These are phyloP conservation scores for Schizochytrium sp. DNA, from an alignment of 108 stramenopile species.

Conservation along the genomic window DNA sequence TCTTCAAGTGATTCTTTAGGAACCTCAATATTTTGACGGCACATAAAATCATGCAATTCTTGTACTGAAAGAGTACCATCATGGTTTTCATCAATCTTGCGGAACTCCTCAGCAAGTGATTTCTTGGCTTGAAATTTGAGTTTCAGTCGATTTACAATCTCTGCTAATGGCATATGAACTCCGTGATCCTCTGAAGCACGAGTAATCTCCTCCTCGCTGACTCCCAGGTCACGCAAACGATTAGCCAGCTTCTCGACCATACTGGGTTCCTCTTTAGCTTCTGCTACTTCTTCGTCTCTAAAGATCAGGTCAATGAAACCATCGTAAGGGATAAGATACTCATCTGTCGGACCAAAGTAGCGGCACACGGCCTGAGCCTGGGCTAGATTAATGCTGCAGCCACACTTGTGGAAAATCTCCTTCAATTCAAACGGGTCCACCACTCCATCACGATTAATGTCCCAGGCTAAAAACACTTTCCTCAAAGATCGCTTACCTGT, in stretches of 20 bases:
- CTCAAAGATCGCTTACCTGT: slow-evolving; percentile 49
- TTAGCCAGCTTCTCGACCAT: slow-evolving; percentile 18
- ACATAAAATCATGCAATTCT: slow-evolving; percentile 47
- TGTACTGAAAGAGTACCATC: slow-evolving; percentile 15
- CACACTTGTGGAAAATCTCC: slow-evolving; percentile 22
- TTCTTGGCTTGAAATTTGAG: slow-evolving; percentile 46
- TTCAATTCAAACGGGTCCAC: slow-evolving; percentile 55
- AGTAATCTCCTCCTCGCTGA: slow-evolving; percentile 44
- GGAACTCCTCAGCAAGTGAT: slow-evolving; percentile 45
- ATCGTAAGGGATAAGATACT: slow-evolving; percentile 35
- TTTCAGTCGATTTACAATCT: slow-evolving; percentile 44
- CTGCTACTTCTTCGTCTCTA: background rate
- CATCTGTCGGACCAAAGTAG: slow-evolving; percentile 18
- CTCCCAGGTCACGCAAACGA: slow-evolving; percentile 51
- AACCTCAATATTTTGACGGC: background rate
- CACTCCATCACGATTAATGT: slow-evolving; percentile 41
- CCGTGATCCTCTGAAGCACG: background rate
- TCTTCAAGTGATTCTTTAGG: background rate
- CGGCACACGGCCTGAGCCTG: slow-evolving; percentile 33
- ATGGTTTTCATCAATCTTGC: slow-evolving; percentile 45
- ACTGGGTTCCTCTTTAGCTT: background rate
- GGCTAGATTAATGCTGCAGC: background rate
- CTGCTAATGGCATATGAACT: slow-evolving; percentile 13
- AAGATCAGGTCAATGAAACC: slow-evolving; percentile 51
- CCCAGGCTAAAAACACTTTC: slow-evolving; percentile 46